Base-by-base conservation (phyloP, 345 rosid genomes). In the Eucalyptus decipiens region DNA sequence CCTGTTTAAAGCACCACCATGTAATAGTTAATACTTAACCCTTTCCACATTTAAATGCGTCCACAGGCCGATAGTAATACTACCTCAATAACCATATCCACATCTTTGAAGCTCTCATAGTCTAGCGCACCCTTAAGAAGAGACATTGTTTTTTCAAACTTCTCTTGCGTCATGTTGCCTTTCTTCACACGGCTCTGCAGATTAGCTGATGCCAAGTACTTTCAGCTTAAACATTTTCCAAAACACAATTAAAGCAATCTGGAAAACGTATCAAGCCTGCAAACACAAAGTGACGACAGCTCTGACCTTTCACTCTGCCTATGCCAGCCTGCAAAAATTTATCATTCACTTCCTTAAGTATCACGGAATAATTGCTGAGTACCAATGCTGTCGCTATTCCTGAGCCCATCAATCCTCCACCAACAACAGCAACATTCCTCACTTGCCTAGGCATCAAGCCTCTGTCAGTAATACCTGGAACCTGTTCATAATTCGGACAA, bases 361-460 rank as follows among this genome's bases (percentile, higher is more conserved):
- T 93, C 88, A 98, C 99, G 6, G 94, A 92, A 90, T 96, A 98
- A 91, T 95, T 96, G 92, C 96, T 92, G 88, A 95, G 97, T 80
- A 98, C 91, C 91, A 98, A 91, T 21, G 97, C 96, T 86, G 99
- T 98, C 87, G 99, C 99, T 89, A 98, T 98, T 91, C 99, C 99
- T 80, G 99, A 98, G 89, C 99, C 99, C 99, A 98, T 98, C 58
- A 96, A 93, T 88, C 99, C 99, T 81, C 99, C 99, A 32, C 99
- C 99, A 89, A 98, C 93, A 86, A 98, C 93, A 90, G 99, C 99
- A 92, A 97, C 97, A 91, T 94, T 97, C 26, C 92, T 95, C 90
- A 96, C 95, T 89, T 67, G 93, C 90, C 98, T 94, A 19, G 99
- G 99, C 86, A 48, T 90, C 91, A 97, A 90, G 87, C 98, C 97